phyloP scores from a whole-genome alignment of 2,329 filamentous ascomycete genomes.

The Hypoxylon sp. region DNA sequence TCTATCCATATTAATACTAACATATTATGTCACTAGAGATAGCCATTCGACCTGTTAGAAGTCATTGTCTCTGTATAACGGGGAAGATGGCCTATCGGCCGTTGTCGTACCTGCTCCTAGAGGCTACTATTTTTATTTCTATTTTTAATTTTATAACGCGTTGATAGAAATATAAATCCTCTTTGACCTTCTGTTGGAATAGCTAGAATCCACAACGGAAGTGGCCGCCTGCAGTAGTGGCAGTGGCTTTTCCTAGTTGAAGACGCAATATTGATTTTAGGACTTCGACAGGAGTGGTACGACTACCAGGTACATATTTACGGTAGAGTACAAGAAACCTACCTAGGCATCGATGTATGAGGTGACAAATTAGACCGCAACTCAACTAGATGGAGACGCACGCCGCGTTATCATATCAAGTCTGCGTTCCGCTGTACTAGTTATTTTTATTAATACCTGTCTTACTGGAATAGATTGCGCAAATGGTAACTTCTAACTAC shows the following conservation, averaged over 20 bases:
- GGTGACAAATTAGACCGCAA: constrained; percentile 2
- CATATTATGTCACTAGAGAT: too few relatives aligned
- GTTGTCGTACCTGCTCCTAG: neutral
- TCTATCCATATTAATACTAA: too few relatives aligned
- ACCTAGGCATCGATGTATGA: neutral
- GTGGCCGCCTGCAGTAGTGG: constrained; percentile 17
- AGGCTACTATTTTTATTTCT: too few relatives aligned
- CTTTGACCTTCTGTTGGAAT: neutral
- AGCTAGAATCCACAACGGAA: constrained; percentile 23
- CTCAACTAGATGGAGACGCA: constrained; percentile 7
- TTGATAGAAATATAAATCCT: neutral
- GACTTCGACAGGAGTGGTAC: constrained; percentile 1
- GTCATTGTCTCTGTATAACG: neutral
- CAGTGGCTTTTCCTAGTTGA: constrained; percentile 3
- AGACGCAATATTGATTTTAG: constrained; percentile 7
- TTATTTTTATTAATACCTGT: too few relatives aligned
- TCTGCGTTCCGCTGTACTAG: neutral
- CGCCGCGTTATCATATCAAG: constrained; percentile 4
- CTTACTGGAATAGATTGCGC: neutral
- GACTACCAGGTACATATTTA: neutral
- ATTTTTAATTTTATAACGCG: too few relatives aligned
- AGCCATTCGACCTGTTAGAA: neutral
- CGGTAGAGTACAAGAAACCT: neutral
- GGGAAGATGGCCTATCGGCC: neutral
- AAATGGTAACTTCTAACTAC: neutral